Evolutionary conservation across 2,329 filamentous ascomycete species (phyloP).

Genomic region (Ascochyta koolunga): DNA sequence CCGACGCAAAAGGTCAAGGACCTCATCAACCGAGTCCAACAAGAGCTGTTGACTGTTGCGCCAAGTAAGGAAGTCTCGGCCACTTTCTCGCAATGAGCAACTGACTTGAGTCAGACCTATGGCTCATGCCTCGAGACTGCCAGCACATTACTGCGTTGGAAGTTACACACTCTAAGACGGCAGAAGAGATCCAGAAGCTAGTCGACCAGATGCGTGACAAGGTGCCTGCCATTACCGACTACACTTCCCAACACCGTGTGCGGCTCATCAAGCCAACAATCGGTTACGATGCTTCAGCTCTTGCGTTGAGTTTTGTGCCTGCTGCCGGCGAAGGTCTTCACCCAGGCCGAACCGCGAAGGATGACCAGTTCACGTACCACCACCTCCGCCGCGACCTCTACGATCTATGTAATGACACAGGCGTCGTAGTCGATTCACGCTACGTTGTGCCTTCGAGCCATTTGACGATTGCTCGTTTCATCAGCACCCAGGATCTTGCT

Average conservation of each 20-base stretch:
- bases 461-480: conserved; percentile 83
- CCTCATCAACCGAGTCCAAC: conserved; percentile 73
- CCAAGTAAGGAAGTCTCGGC: conserved; percentile 64
- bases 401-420: conserved; percentile 63
- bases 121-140: conserved; percentile 80
- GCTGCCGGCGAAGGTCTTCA: conserved; percentile 65
- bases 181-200: conserved; percentile 69
- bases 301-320: conserved; percentile 87
- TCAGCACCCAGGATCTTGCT: conserved; percentile 66
- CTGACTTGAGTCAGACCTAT: conserved; percentile 64
- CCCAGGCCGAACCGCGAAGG: conserved; percentile 47
- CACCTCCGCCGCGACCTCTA: conserved; percentile 84
- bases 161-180: conserved; percentile 77
- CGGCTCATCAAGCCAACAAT: conserved; percentile 82
- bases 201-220: conserved; percentile 62
- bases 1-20: conserved; percentile 74
- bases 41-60: conserved; percentile 65
- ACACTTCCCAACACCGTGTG: conserved; percentile 70
- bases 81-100: not conserved
- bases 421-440: conserved; percentile 74
- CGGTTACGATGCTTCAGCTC: conserved; percentile 82
- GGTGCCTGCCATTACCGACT: conserved; percentile 67
- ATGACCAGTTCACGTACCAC: conserved; percentile 83
- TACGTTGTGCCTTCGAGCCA: conserved; percentile 92
- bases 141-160: conserved; percentile 89